A percentile compares a stretch with the other conserved stretches of the same genome.
Conservation (phyloP, 164 flowering plant species). For the Magnolia sinica region DNA sequence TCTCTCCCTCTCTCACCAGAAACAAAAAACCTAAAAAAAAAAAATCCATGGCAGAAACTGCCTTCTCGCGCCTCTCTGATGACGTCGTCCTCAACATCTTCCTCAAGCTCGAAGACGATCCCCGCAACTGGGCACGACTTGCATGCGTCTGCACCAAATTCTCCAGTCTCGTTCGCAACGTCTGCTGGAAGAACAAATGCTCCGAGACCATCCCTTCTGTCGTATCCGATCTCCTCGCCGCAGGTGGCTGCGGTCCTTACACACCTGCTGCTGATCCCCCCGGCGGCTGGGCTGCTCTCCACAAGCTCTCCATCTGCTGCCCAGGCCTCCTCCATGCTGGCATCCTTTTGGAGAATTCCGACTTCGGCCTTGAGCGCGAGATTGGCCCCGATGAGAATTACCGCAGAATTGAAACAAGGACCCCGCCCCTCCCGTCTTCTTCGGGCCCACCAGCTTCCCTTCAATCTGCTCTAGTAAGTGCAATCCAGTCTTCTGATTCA, state of each 20-base stretch:
- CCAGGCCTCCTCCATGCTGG: slow-evolving; percentile 90
- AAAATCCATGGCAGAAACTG: not conserved
- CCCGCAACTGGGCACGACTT: slow-evolving; percentile 68
- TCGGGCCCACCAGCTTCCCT: not conserved
- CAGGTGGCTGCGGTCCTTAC: not conserved
- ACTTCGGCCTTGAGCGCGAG: slow-evolving; percentile 87
- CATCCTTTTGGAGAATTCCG: slow-evolving; percentile 75
- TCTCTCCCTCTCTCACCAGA: not conserved
- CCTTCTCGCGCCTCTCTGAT: slow-evolving; percentile 48
- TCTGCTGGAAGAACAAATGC: slow-evolving; percentile 66
- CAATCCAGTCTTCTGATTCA: slow-evolving; percentile 19
- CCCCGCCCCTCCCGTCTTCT: not conserved
- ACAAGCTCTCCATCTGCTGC: slow-evolving; percentile 84
- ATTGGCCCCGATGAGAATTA: slow-evolving; percentile 68
- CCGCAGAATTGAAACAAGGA: slow-evolving; percentile 5
- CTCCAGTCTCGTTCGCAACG: slow-evolving; percentile 43
- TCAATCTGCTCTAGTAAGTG: not conserved
- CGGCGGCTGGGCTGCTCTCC: slow-evolving; percentile 77
- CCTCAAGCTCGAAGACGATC: slow-evolving; percentile 75
- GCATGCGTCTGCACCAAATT: slow-evolving; percentile 82
- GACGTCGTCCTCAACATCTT: slow-evolving; percentile 72
- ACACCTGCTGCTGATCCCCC: slow-evolving; percentile 25
- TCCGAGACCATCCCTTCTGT: slow-evolving; percentile 51
- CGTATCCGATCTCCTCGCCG: slow-evolving; percentile 54
- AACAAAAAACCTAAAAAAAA: not conserved